phyloP scores from a whole-genome alignment of 768 basidiomycete genomes.

The Collybiopsis confluens region DNA sequence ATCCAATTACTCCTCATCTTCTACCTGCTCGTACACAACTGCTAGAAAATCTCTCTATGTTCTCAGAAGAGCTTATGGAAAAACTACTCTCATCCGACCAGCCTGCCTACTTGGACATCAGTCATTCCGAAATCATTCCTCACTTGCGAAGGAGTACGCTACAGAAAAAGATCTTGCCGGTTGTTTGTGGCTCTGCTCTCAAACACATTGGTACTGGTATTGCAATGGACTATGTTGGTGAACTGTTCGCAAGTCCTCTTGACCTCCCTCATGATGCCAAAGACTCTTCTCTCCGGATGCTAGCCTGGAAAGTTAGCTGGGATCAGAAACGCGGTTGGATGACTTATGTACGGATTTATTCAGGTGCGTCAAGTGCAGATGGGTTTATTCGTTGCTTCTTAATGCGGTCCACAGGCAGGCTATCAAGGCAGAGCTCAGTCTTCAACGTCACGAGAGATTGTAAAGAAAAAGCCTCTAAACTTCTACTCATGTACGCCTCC shows the following conservation, averaged over 20 bases:
- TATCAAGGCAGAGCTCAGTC: conserved; percentile 58
- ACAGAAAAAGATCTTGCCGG: conserved; percentile 63
- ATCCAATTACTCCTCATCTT: conserved; percentile 69
- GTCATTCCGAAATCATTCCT: conserved; percentile 47
- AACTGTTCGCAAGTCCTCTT: conserved; percentile 71
- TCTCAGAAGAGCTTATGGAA: conserved; percentile 79
- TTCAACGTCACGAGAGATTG: conserved; percentile 65
- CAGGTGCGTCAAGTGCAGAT: conserved; percentile 46
- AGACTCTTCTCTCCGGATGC: conserved; percentile 51
- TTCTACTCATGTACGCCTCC: conserved; percentile 76
- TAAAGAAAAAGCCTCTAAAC: conserved; percentile 69
- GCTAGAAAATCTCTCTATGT: conserved; percentile 76
- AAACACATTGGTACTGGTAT: conserved; percentile 79
- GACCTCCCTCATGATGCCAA: conserved; percentile 50
- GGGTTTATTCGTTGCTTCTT: conserved; percentile 1
- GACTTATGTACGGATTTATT: conserved; percentile 89
- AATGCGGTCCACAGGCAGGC: conserved; percentile 45
- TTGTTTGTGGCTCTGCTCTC: conserved; percentile 79
- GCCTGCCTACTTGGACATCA: conserved; percentile 63
- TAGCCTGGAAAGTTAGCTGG: conserved; percentile 91
- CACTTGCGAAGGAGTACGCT: conserved; percentile 69
- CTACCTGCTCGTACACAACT: conserved; percentile 63
- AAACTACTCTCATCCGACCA: conserved; percentile 55
- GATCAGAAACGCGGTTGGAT: conserved; percentile 83
- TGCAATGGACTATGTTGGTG: conserved; percentile 78